Evolutionary conservation across 2,329 filamentous ascomycete species (phyloP).

Genomic region (Proliferodiscus dingleyae): DNA sequence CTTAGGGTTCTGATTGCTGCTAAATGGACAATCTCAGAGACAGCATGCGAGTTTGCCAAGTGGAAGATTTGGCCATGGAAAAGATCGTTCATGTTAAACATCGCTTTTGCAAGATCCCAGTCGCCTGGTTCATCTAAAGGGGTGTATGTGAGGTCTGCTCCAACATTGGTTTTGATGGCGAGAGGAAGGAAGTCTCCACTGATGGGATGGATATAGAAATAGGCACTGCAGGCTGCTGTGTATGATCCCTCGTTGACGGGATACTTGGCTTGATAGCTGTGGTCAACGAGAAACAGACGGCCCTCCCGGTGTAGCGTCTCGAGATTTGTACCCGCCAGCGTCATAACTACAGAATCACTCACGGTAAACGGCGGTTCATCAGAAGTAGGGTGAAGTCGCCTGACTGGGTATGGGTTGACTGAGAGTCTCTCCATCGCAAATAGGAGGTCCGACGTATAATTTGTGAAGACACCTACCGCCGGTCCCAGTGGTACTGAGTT

Average conservation of each 20-base stretch:
- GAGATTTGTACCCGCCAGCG: slow-evolving; percentile 29
- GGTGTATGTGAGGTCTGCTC: slow-evolving; percentile 41
- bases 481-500: slow-evolving; percentile 34
- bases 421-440: slow-evolving; percentile 46
- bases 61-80: slow-evolving; percentile 42
- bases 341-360: too few species aligned
- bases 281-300: slow-evolving; percentile 41
- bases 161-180: slow-evolving; percentile 43
- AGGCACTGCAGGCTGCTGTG: slow-evolving; percentile 40
- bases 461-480: slow-evolving; percentile 35
- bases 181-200: slow-evolving; percentile 42
- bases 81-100: slow-evolving; percentile 45
- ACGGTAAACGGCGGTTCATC: too few species aligned
- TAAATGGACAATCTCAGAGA: slow-evolving; percentile 40
- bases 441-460: slow-evolving; percentile 42
- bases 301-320: slow-evolving; percentile 32
- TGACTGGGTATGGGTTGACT: slow-evolving; percentile 36
- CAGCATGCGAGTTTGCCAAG: slow-evolving; percentile 39
- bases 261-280: slow-evolving; percentile 37
- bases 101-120: slow-evolving; percentile 47
- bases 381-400: slow-evolving; percentile 31
- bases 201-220: slow-evolving; percentile 41
- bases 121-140: slow-evolving; percentile 40
- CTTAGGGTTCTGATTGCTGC: slow-evolving; percentile 44
- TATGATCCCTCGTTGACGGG: too few species aligned